Conservation (phyloP, 2,329 filamentous ascomycete species). For the Passalora sequoiae region DNA sequence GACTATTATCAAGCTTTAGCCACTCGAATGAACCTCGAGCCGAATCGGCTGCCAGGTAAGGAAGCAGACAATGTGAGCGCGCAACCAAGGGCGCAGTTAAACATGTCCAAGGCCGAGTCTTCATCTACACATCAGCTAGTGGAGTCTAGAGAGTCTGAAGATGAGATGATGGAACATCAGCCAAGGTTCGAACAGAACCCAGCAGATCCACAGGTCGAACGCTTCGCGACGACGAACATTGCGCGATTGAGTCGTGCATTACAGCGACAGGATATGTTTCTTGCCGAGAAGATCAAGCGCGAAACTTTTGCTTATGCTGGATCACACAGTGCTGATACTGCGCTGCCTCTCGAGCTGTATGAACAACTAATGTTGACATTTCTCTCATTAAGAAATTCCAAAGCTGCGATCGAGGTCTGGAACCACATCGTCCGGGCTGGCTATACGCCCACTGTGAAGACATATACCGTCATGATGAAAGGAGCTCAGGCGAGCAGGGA, state of each 20-base stretch:
- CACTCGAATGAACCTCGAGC: neutral
- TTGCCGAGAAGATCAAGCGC: conserved; percentile 6
- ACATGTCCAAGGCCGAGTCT: too few species aligned
- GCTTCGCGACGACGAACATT: conserved; percentile 10
- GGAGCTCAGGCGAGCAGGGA: conserved; percentile 62
- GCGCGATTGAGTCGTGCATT: conserved; percentile 10
- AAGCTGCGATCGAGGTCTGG: conserved; percentile 52
- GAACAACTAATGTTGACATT: conserved; percentile 45
- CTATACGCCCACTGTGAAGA: conserved; percentile 55
- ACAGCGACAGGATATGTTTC: conserved; percentile 6
- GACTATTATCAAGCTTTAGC: conserved; percentile 4
- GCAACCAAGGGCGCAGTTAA: too few species aligned
- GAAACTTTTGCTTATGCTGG: conserved; percentile 9
- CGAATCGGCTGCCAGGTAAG: neutral
- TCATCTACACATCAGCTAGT: too few species aligned
- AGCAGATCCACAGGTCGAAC: conserved; percentile 5
- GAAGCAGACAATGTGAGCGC: too few species aligned
- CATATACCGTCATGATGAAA: conserved; percentile 69
- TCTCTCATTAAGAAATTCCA: conserved; percentile 40
- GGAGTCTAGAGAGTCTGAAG: neutral
- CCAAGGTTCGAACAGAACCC: too few species aligned
- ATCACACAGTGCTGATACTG: conserved; percentile 5
- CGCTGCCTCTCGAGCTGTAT: conserved; percentile 28
- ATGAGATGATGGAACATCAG: neutral
- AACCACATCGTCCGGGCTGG: conserved; percentile 52